Percentiles rank a stretch among this genome's conserved stretches.
Conservation (phyloP, 2,329 filamentous ascomycete genomes). For the Aspergillus texensis region DNA sequence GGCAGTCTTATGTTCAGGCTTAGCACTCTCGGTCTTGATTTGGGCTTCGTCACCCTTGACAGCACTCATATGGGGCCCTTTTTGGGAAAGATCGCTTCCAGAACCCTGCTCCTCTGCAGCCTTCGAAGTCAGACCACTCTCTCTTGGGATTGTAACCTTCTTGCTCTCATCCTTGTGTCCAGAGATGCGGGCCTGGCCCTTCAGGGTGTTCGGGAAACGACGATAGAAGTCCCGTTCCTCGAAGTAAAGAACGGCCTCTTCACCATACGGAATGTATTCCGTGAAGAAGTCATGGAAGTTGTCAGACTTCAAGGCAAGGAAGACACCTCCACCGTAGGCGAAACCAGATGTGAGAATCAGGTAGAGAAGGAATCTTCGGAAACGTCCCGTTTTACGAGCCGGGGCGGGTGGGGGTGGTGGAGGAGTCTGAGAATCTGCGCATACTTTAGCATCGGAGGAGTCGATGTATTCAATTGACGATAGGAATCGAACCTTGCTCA, state of each 20-base stretch:
- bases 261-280: constrained; percentile 91
- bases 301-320: constrained; percentile 90
- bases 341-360: constrained; percentile 75
- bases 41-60: constrained; percentile 31
- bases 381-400: constrained; percentile 69
- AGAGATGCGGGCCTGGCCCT: constrained; percentile 48
- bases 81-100: constrained; percentile 61
- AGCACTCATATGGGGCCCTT: constrained; percentile 53
- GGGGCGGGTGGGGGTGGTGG: constrained; percentile 46
- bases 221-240: constrained; percentile 93
- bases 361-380: constrained; percentile 77
- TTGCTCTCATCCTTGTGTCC: constrained; percentile 58
- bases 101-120: constrained; percentile 65
- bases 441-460: constrained; percentile 36
- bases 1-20: constrained; percentile 32
- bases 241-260: constrained; percentile 91
- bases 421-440: constrained; percentile 40
- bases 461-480: constrained; percentile 13
- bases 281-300: constrained; percentile 99
- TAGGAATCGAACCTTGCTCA: constrained; percentile 30
- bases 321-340: constrained; percentile 84
- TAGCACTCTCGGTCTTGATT: constrained; percentile 29
- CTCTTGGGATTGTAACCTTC: constrained; percentile 79
- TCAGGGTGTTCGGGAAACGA: constrained; percentile 67
- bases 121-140: constrained; percentile 82